phyloP scores from a whole-genome alignment of 495 filamentous ascomycete species.

The Acidiella bohemica region DNA sequence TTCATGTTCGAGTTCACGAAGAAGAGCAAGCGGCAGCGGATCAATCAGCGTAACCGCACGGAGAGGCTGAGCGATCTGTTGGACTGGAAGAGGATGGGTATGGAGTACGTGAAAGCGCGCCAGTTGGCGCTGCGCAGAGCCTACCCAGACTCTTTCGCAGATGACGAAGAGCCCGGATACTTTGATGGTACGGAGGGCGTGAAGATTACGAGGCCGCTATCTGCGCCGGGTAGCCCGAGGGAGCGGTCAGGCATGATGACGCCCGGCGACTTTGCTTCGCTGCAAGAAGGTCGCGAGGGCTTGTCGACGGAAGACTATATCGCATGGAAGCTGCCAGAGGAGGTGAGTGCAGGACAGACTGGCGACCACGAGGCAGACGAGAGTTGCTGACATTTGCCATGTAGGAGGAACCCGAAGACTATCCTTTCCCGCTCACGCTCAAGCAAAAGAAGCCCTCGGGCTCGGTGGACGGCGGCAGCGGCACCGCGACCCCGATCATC shows the following conservation, averaged over 20 bases:
- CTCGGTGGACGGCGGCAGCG: background rate
- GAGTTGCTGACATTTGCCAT: conserved; percentile 23
- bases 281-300: conserved; percentile 89
- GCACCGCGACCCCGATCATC: background rate
- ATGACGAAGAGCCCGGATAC: conserved; percentile 57
- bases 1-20: conserved; percentile 92
- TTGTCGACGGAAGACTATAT: conserved; percentile 95
- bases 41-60: conserved; percentile 97
- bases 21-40: conserved; percentile 89
- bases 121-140: conserved; percentile 85
- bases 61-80: conserved; percentile 87
- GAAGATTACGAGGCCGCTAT: conserved; percentile 88
- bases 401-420: conserved; percentile 92
- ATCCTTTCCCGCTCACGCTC: conserved; percentile 80
- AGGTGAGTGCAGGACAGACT: conserved; percentile 5
- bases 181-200: conserved; percentile 69
- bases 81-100: conserved; percentile 98
- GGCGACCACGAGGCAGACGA: background rate
- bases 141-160: conserved; percentile 72
- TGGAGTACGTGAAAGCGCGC: conserved; percentile 97
- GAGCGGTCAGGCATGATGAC: conserved; percentile 97
- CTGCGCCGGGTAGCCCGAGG: conserved; percentile 80
- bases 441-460: conserved; percentile 24
- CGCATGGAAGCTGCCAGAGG: conserved; percentile 88
- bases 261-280: conserved; percentile 87